Conservation (phyloP, 192 early-diverging fungal genomes). For the Gryganskiella cystojenkinii region DNA sequence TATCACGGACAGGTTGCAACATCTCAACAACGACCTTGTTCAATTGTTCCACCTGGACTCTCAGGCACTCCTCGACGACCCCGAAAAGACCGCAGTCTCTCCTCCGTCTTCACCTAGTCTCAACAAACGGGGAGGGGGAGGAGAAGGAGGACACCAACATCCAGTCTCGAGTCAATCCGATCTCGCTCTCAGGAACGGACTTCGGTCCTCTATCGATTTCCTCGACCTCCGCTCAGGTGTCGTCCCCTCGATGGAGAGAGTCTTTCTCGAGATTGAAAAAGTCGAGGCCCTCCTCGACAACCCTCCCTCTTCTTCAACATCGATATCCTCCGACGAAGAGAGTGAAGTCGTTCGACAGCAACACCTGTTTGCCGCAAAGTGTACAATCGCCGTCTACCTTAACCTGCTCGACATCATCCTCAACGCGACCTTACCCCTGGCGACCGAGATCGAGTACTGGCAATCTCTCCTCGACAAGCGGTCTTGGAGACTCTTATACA, state of each 20-base stretch:
- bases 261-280: conserved; percentile 27
- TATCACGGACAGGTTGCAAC: conserved; percentile 38
- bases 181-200: neutral
- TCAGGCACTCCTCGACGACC: conserved; percentile 15
- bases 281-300: conserved; percentile 8
- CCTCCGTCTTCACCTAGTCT: neutral
- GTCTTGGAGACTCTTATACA: conserved; percentile 53
- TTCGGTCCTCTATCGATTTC: conserved; percentile 15
- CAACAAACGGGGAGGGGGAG: neutral
- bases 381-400: conserved; percentile 66
- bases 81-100: neutral
- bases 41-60: conserved; percentile 48
- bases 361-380: conserved; percentile 62
- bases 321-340: neutral
- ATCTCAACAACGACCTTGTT: conserved; percentile 44
- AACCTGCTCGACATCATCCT: conserved; percentile 66
- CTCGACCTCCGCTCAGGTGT: conserved; percentile 29
- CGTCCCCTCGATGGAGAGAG: conserved; percentile 36
- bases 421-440: conserved; percentile 67
- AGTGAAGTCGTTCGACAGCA: conserved; percentile 31
- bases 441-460: conserved; percentile 76
- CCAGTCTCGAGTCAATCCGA: neutral
- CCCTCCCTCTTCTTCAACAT: neutral
- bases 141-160: neutral
- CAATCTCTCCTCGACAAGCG: conserved; percentile 59